phyloP scores from a whole-genome alignment of 495 filamentous ascomycete genomes.

The Tetracladium setigerum region DNA sequence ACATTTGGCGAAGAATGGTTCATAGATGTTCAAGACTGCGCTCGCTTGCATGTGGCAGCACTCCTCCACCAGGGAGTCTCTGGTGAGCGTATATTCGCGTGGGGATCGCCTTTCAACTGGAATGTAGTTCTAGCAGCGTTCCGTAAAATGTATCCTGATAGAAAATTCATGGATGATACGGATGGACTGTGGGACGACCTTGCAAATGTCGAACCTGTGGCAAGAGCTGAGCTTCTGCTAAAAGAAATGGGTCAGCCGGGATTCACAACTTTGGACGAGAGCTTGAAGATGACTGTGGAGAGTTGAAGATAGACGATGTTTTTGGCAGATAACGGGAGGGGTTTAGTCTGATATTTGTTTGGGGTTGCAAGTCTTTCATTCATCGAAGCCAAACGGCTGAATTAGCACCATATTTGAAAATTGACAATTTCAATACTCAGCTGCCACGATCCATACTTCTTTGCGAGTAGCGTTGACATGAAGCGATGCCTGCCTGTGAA shows the following conservation, averaged over 20 bases:
- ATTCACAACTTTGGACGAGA: conserved; percentile 23
- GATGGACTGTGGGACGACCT: not conserved
- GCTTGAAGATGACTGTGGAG: conserved; percentile 8
- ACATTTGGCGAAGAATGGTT: too few relatives aligned
- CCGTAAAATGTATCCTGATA: conserved; percentile 12
- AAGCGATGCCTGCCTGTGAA: too few relatives aligned
- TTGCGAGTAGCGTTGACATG: too few relatives aligned
- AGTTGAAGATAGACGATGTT: conserved; percentile 7
- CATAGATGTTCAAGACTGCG: conserved; percentile 38
- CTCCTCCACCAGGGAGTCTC: conserved; percentile 29
- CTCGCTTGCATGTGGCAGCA: conserved; percentile 34
- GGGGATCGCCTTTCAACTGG: conserved; percentile 30
- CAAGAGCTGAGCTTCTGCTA: conserved; percentile 24
- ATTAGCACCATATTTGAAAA: too few relatives aligned
- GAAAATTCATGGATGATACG: conserved; percentile 4
- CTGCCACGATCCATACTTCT: too few relatives aligned
- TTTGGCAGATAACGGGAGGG: too few relatives aligned
- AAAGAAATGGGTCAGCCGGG: conserved; percentile 24
- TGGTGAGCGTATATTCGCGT: conserved; percentile 38
- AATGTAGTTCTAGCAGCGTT: conserved; percentile 23
- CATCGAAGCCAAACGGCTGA: too few relatives aligned
- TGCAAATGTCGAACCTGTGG: conserved; percentile 2
- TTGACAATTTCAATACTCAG: too few relatives aligned
- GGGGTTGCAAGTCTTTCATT: too few relatives aligned
- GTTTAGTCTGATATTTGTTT: too few relatives aligned